phyloP scores from a whole-genome alignment of 1,139 yeast genomes.

The Magnusiomyces clavatus region DNA sequence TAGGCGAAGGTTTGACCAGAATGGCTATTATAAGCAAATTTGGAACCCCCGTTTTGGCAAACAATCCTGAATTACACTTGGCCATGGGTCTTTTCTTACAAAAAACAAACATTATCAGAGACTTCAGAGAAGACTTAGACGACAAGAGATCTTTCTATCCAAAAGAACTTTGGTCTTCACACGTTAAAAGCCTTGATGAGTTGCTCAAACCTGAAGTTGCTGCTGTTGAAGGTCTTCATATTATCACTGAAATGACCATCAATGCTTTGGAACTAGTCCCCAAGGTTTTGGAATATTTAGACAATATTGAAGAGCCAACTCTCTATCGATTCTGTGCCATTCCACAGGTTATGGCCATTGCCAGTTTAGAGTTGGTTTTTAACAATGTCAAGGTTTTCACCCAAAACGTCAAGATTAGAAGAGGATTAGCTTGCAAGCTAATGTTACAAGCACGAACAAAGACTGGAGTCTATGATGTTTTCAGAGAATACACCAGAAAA shows the following conservation, averaged over 20 bases:
- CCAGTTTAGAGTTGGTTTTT: constrained; percentile 80
- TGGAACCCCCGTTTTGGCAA: constrained; percentile 42
- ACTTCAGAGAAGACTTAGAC: constrained; percentile 81
- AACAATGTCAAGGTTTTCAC: constrained; percentile 70
- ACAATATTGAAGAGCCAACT: constrained; percentile 73
- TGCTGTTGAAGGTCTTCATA: constrained; percentile 45
- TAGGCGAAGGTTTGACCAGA: constrained; percentile 90
- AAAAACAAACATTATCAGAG: constrained; percentile 92
- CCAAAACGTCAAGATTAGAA: constrained; percentile 75
- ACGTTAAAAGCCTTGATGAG: constrained; percentile 41
- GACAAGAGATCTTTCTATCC: constrained; percentile 98
- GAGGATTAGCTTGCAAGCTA: constrained; percentile 79
- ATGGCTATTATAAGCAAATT: constrained; percentile 42
- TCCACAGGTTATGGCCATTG: constrained; percentile 98
- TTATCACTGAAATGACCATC: constrained; percentile 75
- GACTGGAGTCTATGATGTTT: constrained; percentile 67
- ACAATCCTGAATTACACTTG: constrained; percentile 53
- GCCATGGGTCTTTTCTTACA: constrained; percentile 95
- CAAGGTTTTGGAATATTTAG: constrained; percentile 69
- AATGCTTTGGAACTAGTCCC: constrained; percentile 73
- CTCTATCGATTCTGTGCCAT: constrained; percentile 89
- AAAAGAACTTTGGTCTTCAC: constrained; percentile 80
- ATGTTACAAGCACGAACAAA: constrained; percentile 69
- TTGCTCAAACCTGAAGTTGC: constrained; percentile 48
- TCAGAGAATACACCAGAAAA: constrained; percentile 61